These are phyloP conservation scores for Selenicereus undatus DNA, from an alignment of 148 eudicot genomes.

Conservation along the genomic window DNA sequence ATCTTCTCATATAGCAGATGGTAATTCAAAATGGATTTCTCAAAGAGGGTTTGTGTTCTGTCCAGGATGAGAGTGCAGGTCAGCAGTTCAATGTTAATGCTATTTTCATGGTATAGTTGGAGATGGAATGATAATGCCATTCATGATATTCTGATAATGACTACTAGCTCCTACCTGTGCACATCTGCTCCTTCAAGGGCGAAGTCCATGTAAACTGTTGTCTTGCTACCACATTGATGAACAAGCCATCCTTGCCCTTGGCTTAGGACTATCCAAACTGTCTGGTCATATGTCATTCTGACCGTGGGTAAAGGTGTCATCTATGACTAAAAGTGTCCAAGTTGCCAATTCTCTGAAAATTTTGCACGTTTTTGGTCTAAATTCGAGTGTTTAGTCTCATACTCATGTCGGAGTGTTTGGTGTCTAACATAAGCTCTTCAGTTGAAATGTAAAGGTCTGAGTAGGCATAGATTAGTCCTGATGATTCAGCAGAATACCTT, in stretches of 20 bases:
- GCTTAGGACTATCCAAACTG: not conserved
- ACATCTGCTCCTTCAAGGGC: not conserved
- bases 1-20: constrained; percentile 36
- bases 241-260: not conserved
- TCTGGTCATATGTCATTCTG: not conserved
- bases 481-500: not conserved
- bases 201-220: not conserved
- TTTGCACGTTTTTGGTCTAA: not conserved
- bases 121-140: not conserved
- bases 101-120: not conserved
- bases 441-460: not conserved
- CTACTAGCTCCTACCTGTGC: not conserved
- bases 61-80: constrained; percentile 99
- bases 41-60: constrained; percentile 83
- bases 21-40: constrained; percentile 83
- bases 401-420: not conserved
- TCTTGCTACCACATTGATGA: not conserved
- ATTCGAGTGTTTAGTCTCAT: not conserved
- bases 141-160: constrained; percentile 7
- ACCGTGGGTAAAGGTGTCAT: not conserved
- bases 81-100: constrained; percentile 10
- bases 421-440: not conserved
- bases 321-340: not conserved
- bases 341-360: not conserved
- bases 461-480: not conserved